phyloP scores from a whole-genome alignment of 441 rosid genomes.

The Adansonia rubrostipa region DNA sequence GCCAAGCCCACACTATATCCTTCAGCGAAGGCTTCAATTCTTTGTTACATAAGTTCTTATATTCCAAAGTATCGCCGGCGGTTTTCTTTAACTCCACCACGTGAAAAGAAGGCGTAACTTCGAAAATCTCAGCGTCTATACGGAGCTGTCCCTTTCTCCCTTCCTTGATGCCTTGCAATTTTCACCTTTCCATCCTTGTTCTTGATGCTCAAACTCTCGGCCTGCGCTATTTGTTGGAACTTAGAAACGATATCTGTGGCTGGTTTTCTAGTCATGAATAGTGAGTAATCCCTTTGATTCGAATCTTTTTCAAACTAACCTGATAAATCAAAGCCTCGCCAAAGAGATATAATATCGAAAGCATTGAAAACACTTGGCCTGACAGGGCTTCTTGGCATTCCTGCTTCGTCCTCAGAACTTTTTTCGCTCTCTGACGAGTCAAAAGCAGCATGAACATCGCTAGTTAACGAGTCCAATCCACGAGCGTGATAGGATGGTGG shows the following conservation, averaged over 20 bases:
- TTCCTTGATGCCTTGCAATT: conserved; percentile 59
- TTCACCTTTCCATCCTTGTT: conserved; percentile 61
- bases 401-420: not conserved
- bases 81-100: conserved; percentile 76
- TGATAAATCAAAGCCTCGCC: conserved; percentile 74
- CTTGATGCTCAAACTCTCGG: conserved; percentile 50
- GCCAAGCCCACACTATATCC: conserved; percentile 87
- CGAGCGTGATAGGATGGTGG: conserved; percentile 40
- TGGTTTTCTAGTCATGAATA: conserved; percentile 61
- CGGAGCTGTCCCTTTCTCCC: conserved; percentile 82
- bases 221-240: conserved; percentile 65
- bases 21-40: conserved; percentile 74
- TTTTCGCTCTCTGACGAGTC: conserved; percentile 17
- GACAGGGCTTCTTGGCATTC: conserved; percentile 19
- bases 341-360: conserved; percentile 71
- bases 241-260: conserved; percentile 69
- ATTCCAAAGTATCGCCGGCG: conserved; percentile 78
- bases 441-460: conserved; percentile 52
- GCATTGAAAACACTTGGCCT: conserved; percentile 64
- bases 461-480: conserved; percentile 30
- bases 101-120: conserved; percentile 66
- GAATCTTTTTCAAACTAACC: conserved; percentile 65
- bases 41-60: conserved; percentile 54
- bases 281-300: conserved; percentile 38
- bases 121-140: conserved; percentile 72